Percentiles rank a stretch among this genome's conserved stretches.
phyloP scores from a whole-genome alignment of 257 asterid species.

The Nicotiana obtusifolia region DNA sequence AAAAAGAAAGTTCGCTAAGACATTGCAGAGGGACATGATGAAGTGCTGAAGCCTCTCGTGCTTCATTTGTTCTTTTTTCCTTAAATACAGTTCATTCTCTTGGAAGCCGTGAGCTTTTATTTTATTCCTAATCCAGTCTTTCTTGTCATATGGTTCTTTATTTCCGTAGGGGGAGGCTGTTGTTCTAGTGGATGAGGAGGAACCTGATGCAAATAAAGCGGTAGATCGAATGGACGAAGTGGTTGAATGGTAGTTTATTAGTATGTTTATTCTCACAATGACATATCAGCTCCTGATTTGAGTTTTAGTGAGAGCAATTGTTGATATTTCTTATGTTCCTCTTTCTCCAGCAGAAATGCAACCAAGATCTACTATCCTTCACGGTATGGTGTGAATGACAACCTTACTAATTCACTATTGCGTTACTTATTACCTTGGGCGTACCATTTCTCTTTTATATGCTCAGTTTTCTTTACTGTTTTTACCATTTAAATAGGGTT shows the following conservation, averaged over 20 bases:
- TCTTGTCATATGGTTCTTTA: background rate
- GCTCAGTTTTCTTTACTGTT: background rate
- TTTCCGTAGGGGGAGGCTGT: constrained; percentile 26
- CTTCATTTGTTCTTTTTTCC: background rate
- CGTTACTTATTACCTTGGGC: constrained; percentile 1
- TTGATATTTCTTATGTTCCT: background rate
- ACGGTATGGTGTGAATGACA: constrained; percentile 14
- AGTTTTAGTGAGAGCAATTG: background rate
- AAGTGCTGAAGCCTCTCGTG: background rate
- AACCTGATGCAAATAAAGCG: constrained; percentile 40
- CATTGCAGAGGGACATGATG: background rate
- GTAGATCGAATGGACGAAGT: constrained; percentile 26
- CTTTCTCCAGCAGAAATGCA: constrained; percentile 31
- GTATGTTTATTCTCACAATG: background rate
- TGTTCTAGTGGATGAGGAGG: constrained; percentile 84
- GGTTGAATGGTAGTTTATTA: constrained; percentile 21
- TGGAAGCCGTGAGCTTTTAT: background rate
- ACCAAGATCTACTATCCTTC: constrained; percentile 72
- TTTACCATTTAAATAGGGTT: constrained; percentile 31
- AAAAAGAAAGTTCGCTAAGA: background rate
- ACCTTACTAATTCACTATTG: background rate
- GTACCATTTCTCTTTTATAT: background rate
- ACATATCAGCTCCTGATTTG: background rate
- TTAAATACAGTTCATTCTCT: background rate
- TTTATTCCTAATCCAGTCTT: background rate